A percentile compares a stretch with the other conserved stretches of the same genome.
These are phyloP conservation scores for Lipomyces yamanashiensis DNA, from an alignment of 805 yeast species.

Conservation along the genomic window DNA sequence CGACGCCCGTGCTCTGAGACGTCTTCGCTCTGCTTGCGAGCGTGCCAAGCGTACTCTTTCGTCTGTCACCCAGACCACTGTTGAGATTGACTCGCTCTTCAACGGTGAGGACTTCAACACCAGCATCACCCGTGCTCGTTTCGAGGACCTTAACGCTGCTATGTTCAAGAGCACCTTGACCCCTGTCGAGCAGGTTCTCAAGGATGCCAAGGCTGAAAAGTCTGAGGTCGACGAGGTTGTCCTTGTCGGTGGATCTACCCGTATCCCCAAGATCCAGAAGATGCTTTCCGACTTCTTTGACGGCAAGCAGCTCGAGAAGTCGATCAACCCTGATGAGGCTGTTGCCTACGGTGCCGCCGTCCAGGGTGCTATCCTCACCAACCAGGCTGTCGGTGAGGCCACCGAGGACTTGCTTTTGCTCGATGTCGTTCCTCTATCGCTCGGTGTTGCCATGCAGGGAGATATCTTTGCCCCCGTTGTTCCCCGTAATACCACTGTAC, in stretches of 20 bases:
- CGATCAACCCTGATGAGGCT: conserved; percentile 99
- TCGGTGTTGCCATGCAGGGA: conserved; percentile 99
- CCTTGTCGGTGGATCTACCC: conserved; percentile 97
- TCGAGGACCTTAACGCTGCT: conserved; percentile 93
- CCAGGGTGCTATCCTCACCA: conserved; percentile 98
- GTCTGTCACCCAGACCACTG: conserved; percentile 92
- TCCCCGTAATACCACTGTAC: conserved; percentile 99
- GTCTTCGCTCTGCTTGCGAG: conserved; percentile 98
- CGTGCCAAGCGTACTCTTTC: conserved; percentile 98
- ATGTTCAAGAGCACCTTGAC: conserved; percentile 90
- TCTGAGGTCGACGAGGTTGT: conserved; percentile 90
- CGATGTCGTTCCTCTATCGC: conserved; percentile 97
- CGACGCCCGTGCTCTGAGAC: conserved; percentile 95
- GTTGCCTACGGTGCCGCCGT: conserved; percentile 99
- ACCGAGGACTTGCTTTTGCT: conserved; percentile 93
- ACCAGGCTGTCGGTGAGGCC: conserved; percentile 86
- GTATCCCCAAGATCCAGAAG: conserved; percentile 98
- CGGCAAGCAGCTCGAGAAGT: conserved; percentile 95
- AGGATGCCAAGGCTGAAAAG: conserved; percentile 87
- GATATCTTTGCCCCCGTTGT: conserved; percentile 98
- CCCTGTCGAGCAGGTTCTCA: conserved; percentile 93
- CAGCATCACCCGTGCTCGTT: conserved; percentile 95
- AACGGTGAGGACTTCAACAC: conserved; percentile 96
- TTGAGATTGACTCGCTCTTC: conserved; percentile 93
- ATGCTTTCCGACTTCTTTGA: conserved; percentile 92